A percentile compares a stretch with the other conserved stretches of the same genome.
Evolutionary conservation across 106 monocot genomes (phyloP).

Genomic region (Acorus gramineus): DNA sequence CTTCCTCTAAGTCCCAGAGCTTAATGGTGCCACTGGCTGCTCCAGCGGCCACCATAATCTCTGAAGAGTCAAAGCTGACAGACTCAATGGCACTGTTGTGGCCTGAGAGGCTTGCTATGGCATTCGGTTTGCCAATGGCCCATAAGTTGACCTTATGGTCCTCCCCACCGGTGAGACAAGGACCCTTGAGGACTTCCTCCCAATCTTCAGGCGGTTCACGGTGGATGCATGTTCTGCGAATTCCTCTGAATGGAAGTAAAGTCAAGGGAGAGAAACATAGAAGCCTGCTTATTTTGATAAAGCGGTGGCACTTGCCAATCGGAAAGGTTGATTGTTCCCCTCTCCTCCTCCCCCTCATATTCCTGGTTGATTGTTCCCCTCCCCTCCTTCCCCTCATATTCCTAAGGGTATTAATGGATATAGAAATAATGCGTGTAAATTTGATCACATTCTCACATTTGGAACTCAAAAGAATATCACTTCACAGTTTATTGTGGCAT

Average conservation of each 20-base stretch:
- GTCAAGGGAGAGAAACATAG: conserved; percentile 32
- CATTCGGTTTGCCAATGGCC: conserved; percentile 96
- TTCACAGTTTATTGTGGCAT: too few relatives aligned
- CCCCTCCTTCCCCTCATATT: too few relatives aligned
- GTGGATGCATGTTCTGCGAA: conserved; percentile 93
- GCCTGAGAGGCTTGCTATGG: conserved; percentile 86
- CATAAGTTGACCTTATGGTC: conserved; percentile 98
- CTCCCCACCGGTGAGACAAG: conserved; percentile 92
- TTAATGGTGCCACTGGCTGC: conserved; percentile 93
- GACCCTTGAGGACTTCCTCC: conserved; percentile 82
- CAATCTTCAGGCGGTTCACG: conserved; percentile 96
- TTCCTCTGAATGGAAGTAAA: conserved; percentile 48
- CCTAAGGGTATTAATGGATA: too few relatives aligned
- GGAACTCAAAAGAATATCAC: too few relatives aligned
- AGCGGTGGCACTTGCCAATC: not conserved
- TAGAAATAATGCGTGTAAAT: too few relatives aligned
- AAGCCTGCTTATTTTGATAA: conserved; percentile 3
- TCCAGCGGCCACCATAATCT: conserved; percentile 87
- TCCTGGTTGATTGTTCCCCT: too few relatives aligned
- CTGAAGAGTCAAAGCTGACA: conserved; percentile 85
- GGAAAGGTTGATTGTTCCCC: too few relatives aligned
- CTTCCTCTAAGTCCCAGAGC: conserved; percentile 93
- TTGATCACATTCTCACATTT: too few relatives aligned
- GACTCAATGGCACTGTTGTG: conserved; percentile 89
- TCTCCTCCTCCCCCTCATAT: too few relatives aligned